Evolutionary conservation across 169 alveolate species (phyloP).

Genomic region (Eimeria maxima): DNA sequence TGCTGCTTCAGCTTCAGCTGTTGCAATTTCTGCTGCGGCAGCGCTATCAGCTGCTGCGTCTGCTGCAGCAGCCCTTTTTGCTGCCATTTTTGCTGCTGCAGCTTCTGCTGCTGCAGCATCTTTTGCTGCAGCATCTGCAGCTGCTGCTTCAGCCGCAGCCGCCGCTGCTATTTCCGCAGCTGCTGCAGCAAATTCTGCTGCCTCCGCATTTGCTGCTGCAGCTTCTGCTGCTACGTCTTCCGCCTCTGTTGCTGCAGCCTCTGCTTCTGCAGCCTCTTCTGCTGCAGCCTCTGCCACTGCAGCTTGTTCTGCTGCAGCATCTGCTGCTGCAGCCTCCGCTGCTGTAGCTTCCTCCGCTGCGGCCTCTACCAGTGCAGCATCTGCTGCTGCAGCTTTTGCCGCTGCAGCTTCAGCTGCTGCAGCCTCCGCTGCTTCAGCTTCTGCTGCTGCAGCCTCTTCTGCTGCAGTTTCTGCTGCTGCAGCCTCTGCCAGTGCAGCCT

Average conservation of each 20-base stretch:
- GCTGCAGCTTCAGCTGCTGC: constrained; percentile 24
- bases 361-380: background rate
- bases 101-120: background rate
- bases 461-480: constrained; percentile 35
- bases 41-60: constrained; percentile 10
- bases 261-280: background rate
- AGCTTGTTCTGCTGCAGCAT: background rate
- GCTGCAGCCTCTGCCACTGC: constrained; percentile 20
- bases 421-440: background rate
- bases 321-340: constrained; percentile 3
- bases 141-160: constrained; percentile 3
- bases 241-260: constrained; percentile 12
- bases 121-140: background rate
- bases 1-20: background rate
- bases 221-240: constrained; percentile 14
- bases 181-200: constrained; percentile 22
- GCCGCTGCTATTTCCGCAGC: constrained; percentile 5
- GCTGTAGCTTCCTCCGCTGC: background rate
- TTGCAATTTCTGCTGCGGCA: background rate
- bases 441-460: background rate
- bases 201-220: background rate
- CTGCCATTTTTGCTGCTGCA: background rate
- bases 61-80: background rate
- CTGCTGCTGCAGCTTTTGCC: constrained; percentile 9
- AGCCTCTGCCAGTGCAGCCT: background rate